These are phyloP conservation scores for Henckelia pumila DNA, from an alignment of 257 asterid species.

Conservation along the genomic window DNA sequence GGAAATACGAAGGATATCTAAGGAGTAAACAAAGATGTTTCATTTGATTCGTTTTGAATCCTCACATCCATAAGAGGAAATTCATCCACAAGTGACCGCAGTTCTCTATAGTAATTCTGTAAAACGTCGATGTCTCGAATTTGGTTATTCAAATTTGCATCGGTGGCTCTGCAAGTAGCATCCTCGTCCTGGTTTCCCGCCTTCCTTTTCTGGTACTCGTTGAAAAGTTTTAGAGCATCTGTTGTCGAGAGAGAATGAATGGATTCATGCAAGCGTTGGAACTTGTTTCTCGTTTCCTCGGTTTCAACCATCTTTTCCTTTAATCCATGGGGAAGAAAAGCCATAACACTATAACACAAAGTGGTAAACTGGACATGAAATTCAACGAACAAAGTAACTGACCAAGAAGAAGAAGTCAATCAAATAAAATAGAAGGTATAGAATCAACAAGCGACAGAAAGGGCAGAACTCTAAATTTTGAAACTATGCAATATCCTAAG, in stretches of 20 bases:
- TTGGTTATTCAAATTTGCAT: slow-evolving; percentile 27
- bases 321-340: slow-evolving; percentile 52
- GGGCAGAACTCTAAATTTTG: neutral
- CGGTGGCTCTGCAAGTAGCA: slow-evolving; percentile 19
- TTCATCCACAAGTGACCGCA: slow-evolving; percentile 47
- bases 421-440: neutral
- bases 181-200: neutral
- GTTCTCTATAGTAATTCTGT: slow-evolving; percentile 36
- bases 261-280: slow-evolving; percentile 46
- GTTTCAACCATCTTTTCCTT: slow-evolving; percentile 58
- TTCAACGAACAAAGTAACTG: neutral
- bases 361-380: slow-evolving; percentile 17
- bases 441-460: neutral
- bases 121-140: slow-evolving; percentile 27
- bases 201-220: slow-evolving; percentile 30
- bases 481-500: neutral
- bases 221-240: slow-evolving; percentile 54
- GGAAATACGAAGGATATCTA: too few relatives aligned
- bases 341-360: slow-evolving; percentile 48
- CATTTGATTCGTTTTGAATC: too few relatives aligned
- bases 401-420: neutral
- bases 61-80: slow-evolving; percentile 46
- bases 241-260: slow-evolving; percentile 49
- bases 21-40: too few relatives aligned
- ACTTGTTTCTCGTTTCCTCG: slow-evolving; percentile 54